Base-by-base conservation (phyloP, 2,329 filamentous ascomycete genomes). In the Cladosporium phlei region DNA sequence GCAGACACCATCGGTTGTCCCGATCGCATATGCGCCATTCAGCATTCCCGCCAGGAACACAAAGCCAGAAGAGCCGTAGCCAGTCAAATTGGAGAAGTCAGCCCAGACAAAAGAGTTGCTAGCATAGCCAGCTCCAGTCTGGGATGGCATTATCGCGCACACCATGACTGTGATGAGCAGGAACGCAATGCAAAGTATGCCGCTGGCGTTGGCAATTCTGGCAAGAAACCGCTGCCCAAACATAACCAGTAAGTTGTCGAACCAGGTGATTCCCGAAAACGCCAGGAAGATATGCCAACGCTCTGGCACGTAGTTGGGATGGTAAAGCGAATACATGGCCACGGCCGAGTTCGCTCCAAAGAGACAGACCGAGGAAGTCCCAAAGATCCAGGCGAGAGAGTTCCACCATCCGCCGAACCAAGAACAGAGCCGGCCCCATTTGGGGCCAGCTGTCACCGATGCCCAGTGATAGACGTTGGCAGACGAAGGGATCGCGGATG, bases 1-100 rank as follows among this genome's bases (percentile, higher is more conserved):
- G 1, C 77, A 78, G 1, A 77, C 75, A 17, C 76, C 75, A 54
- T 86, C 82, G 0, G 80, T 76, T 1, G 79, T 77, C 2, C 82
- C 83, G 4, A 85, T 76, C 24, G 77, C 75, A 58, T 78, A 86
- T 2, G 80, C 82, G 16, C 81, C 82, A 54, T 86, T 86, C 20
- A 84, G 69, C 55, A 83, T 80, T 11, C 80, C 80, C 5, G 76
- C 66, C 12, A 83, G 61, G 50, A 84, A 84, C 1, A 80, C 79
- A 10, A 83, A 74, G 10, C 78, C 79, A 32, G 76, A 70, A 52
- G 66, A 71, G 2, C 53, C 54, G 49, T 66, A 73, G 0, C 70
- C 69, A 0, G 69, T 69, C 14, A 63, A 52, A 48, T 73, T 72
- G 9, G 55, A 54, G 56, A 67, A 73, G 10, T 70, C 64, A 1